Evolutionary conservation across 345 rosid genomes (phyloP), one percentile per base, ranked within the genome.

Genomic region (Arabis alpina): DNA sequence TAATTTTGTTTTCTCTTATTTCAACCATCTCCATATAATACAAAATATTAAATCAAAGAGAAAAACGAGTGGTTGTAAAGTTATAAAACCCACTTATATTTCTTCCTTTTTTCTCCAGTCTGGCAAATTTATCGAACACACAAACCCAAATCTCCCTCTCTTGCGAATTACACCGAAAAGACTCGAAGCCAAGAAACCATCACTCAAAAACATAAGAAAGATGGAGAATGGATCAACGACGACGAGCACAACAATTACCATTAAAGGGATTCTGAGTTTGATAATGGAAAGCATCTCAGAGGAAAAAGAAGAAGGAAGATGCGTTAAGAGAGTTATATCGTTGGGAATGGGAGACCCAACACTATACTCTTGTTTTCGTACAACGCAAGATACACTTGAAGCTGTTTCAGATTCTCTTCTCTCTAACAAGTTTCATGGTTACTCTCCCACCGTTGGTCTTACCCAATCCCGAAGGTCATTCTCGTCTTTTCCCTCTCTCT

Each of bases 341-440:
- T 71, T 91, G 8, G 97, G 97, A 3, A 84, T 93, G 84, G 99
- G 99, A 41, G 99, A 94, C 82, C 99, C 99, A 43, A 77, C 96
- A 39, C 87, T 82, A 6, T 82, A 86, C 67, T 83, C 95, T 11
- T 91, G 96, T 75, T 94, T 91, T 68, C 89, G 73, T 14, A 83
- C 97, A 4, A 77, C 96, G 3, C 87, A 74, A 44, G 79, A 74
- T 55, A 91, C 95, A 44, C 79, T 50, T 34, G 73, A 85, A 61
- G 90, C 99, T 76, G 91, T 86, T 66, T 65, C 76, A 30, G 88
- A 85, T 52, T 73, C 97, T 66, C 93, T 94, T 70, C 83, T 73
- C 52, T 94, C 93, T 25, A 75, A 81, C 10, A 89, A 83, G 59
- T 94, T 94, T 78, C 84, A 94, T 83, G 97, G 99, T 48, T 94